Evolutionary conservation across 495 filamentous ascomycete genomes (phyloP).

Genomic region (Penicillium cataractarum): DNA sequence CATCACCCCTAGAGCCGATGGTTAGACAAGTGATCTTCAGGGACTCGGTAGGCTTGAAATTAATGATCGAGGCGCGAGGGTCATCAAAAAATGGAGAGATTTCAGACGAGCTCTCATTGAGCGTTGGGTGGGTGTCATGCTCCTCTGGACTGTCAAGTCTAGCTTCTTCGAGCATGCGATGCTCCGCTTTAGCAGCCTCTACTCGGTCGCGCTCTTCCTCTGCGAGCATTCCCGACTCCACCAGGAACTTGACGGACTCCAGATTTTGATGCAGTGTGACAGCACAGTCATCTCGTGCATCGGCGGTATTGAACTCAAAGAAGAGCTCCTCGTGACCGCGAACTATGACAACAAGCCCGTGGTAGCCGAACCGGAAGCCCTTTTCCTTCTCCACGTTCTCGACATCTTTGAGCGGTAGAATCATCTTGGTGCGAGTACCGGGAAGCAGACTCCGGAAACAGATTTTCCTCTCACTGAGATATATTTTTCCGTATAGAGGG

Average conservation of each 20-base stretch:
- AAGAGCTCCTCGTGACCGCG: constrained; percentile 95
- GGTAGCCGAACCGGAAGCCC: constrained; percentile 90
- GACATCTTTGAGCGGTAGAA: constrained; percentile 87
- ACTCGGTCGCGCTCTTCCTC: constrained; percentile 71
- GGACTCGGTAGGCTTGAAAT: constrained; percentile 86
- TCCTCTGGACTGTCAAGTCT: constrained; percentile 62
- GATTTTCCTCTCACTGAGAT: constrained; percentile 85
- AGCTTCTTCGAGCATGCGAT: constrained; percentile 80
- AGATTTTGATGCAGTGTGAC: constrained; percentile 77
- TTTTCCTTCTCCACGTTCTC: constrained; percentile 96
- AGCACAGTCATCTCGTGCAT: constrained; percentile 84
- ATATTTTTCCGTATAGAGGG: constrained; percentile 95
- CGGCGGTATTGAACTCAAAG: constrained; percentile 83
- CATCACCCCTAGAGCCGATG: constrained; percentile 93
- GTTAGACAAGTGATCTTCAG: constrained; percentile 91
- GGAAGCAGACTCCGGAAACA: constrained; percentile 93
- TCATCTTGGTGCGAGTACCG: constrained; percentile 90
- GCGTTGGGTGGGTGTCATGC: constrained; percentile 54
- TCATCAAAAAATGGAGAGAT: constrained; percentile 84
- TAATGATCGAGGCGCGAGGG: constrained; percentile 85
- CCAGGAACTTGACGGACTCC: constrained; percentile 70
- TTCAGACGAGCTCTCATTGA: constrained; percentile 49
- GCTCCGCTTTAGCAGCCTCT: constrained; percentile 79
- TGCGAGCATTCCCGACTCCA: constrained; percentile 70
- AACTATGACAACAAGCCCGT: constrained; percentile 88